Conservation (phyloP, 176 grass and related monocot genomes). For the Hyparrhenia diplandra region DNA sequence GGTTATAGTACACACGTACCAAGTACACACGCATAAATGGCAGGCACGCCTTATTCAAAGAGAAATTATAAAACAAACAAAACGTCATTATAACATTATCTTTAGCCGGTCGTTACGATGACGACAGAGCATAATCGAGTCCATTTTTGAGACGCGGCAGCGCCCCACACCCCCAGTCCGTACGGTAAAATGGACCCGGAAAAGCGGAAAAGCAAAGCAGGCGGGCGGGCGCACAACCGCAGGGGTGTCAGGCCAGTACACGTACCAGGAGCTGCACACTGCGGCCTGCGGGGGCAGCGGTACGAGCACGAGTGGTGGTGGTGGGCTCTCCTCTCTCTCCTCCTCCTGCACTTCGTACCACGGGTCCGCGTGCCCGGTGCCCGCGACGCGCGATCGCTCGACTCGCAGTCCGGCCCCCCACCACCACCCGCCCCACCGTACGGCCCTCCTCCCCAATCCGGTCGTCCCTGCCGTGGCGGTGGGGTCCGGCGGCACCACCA, state of each 20-base stretch:
- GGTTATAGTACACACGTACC: background rate
- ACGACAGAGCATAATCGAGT: constrained; percentile 14
- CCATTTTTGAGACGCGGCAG: background rate
- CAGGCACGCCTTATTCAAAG: too few species aligned
- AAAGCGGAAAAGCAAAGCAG: background rate
- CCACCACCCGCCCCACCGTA: background rate
- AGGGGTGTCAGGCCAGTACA: background rate
- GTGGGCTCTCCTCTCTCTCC: background rate
- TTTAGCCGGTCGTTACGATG: constrained; percentile 12
- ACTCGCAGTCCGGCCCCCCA: too few species aligned
- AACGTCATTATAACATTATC: too few species aligned
- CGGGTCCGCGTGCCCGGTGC: background rate
- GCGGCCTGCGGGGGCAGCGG: background rate
- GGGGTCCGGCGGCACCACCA: constrained; percentile 7
- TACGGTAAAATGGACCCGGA: constrained; percentile 10
- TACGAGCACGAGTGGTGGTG: background rate
- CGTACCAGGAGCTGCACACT: constrained; percentile 13
- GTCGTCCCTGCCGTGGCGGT: constrained; percentile 6
- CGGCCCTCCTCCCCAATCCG: background rate
- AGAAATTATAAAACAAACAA: too few species aligned
- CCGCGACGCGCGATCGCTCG: constrained; percentile 20
- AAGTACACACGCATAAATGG: constrained; percentile 7
- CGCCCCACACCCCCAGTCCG: background rate
- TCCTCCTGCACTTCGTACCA: background rate
- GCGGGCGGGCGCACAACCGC: background rate